Base-by-base conservation (phyloP, 257 asterid species). In the Parsonsia alboflavescens region DNA sequence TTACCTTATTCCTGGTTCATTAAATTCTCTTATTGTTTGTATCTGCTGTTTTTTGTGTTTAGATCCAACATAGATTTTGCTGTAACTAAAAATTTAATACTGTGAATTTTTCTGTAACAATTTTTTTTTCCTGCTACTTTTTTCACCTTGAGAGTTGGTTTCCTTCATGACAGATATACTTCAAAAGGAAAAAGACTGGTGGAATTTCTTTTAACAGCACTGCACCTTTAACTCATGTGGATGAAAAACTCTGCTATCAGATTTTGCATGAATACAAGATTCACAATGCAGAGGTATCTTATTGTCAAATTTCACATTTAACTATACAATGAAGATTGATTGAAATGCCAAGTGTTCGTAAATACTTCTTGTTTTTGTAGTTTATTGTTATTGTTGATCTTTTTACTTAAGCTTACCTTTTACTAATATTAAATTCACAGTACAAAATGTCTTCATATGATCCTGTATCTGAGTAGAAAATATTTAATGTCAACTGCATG, bases 141-240 rank as follows among this genome's bases (percentile, higher is more conserved):
- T 11, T 66, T 53, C 64, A 36, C 33, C 11, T 41, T 42, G 42
- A 44, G 36, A 54, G 39, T 10, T 65, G 21, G 44, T 75, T 75
- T 83, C 24, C 76, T 59, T 80, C 74, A 70, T 86, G 80, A 78
- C 91, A 95, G 99, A 95, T 95, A 89, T 95, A 95, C 85, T 95
- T 92, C 84, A 95, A 92, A 82, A 95, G 66, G 96, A 95, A 95
- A 86, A 95, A 95, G 84, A 90, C 98, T 15, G 99, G 97, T 46
- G 99, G 98, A 76, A 90, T 95, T 83, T 95, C 98, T 69, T 95
- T 95, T 88, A 95, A 95, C 84, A 92, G 97, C 93, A 95, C 99
- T 1, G 4, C 77, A 10, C 83, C 85, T 50, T 83, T 95, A 80
- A 95, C 98, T 76, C 99, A 82, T 81, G 91, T 95, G 77, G 99